Percentiles rank a stretch among this genome's conserved stretches.
Conservation (phyloP, 305 asterid genomes). For the Fraxinus albicans region DNA sequence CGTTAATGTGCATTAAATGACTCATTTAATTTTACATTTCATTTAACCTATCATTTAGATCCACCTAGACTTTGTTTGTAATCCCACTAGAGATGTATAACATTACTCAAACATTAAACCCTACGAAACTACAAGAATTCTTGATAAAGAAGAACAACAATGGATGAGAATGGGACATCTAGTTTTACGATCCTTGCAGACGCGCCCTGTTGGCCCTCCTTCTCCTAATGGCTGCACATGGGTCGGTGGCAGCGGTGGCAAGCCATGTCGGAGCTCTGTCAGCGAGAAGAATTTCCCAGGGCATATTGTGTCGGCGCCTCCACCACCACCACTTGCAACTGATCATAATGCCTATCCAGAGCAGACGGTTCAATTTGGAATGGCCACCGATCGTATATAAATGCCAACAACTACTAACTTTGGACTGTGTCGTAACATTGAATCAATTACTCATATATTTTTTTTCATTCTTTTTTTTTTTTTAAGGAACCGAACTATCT, state of each 20-base stretch:
- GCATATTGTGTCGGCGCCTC: neutral
- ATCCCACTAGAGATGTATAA: no score
- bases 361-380: neutral
- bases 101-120: no score
- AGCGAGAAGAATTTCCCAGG: slow-evolving; percentile 30
- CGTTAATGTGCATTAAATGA: no score
- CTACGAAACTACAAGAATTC: slow-evolving; percentile 25
- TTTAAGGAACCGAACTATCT: neutral
- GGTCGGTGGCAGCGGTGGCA: slow-evolving; percentile 30
- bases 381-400: neutral
- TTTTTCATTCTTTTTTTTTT: neutral
- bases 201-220: slow-evolving; percentile 3
- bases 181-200: slow-evolving; percentile 26
- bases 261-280: slow-evolving; percentile 14
- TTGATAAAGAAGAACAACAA: neutral
- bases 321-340: slow-evolving; percentile 17
- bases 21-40: no score
- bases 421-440: neutral
- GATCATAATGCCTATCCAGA: slow-evolving; percentile 4
- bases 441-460: slow-evolving; percentile 7
- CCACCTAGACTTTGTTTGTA: no score
- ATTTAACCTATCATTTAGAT: no score
- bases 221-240: slow-evolving; percentile 24
- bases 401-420: neutral
- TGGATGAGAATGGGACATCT: slow-evolving; percentile 15